A percentile compares a stretch with the other conserved stretches of the same genome.
phyloP scores from a whole-genome alignment of 306 rosid species.

The Crataegus laevigata region DNA sequence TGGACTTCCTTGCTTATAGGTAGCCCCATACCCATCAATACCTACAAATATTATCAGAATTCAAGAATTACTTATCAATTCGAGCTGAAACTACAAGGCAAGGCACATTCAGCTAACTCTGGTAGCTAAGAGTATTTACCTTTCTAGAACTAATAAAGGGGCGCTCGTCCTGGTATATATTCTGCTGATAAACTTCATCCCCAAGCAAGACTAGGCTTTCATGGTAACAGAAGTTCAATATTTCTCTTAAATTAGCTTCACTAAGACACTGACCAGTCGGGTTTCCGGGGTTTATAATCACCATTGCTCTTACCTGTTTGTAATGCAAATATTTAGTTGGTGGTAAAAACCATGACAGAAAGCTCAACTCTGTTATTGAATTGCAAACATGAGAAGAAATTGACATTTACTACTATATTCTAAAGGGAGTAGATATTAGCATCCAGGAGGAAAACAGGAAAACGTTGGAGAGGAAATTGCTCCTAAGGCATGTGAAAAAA shows the following conservation, averaged over 20 bases:
- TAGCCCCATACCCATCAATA: constrained; percentile 78
- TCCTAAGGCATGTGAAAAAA: not conserved
- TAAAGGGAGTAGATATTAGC: not conserved
- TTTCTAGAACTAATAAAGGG: constrained; percentile 86
- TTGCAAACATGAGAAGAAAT: not conserved
- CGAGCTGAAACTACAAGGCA: constrained; percentile 5
- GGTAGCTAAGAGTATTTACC: constrained; percentile 34
- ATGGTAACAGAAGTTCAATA: constrained; percentile 66
- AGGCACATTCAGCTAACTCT: constrained; percentile 5
- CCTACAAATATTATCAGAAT: constrained; percentile 35
- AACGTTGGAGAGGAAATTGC: not conserved
- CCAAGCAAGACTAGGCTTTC: constrained; percentile 89
- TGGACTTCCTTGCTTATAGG: constrained; percentile 80
- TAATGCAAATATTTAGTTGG: constrained; percentile 14
- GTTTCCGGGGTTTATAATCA: constrained; percentile 96
- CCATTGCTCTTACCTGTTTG: constrained; percentile 94
- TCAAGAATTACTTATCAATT: not conserved
- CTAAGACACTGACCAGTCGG: constrained; percentile 98
- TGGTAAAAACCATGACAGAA: not conserved
- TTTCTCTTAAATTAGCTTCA: constrained; percentile 67
- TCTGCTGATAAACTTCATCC: constrained; percentile 97
- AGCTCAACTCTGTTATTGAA: not conserved
- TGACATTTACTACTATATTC: not conserved
- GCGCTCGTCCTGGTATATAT: constrained; percentile 91
- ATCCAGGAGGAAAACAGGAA: constrained; percentile 1